Evolutionary conservation across 2,329 filamentous ascomycete genomes (phyloP).

Genomic region (Zelopaecilomyces penicillatus): DNA sequence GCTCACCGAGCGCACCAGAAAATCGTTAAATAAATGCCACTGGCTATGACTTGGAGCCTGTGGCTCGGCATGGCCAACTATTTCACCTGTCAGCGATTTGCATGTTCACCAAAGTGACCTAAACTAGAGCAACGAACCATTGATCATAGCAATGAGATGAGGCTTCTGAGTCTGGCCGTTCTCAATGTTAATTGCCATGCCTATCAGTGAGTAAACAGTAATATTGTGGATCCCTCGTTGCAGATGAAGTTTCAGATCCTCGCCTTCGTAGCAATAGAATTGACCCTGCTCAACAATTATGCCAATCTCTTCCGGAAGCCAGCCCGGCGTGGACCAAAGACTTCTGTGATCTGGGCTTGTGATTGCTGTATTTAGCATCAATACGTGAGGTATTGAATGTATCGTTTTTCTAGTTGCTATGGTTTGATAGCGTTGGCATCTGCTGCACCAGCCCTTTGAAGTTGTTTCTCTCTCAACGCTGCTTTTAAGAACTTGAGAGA

Average conservation of each 20-base stretch:
- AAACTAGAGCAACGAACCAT: slow-evolving; percentile 45
- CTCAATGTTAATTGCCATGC: slow-evolving; percentile 84
- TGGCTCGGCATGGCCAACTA: slow-evolving; percentile 59
- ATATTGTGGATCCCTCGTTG: slow-evolving; percentile 74
- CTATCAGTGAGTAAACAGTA: slow-evolving; percentile 83
- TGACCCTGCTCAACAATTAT: slow-evolving; percentile 86
- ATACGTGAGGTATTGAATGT: slow-evolving; percentile 70
- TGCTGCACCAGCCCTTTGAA: slow-evolving; percentile 85
- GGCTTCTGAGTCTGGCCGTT: slow-evolving; percentile 76
- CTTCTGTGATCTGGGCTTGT: slow-evolving; percentile 63
- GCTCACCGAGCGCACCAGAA: slow-evolving; percentile 73
- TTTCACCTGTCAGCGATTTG: slow-evolving; percentile 2
- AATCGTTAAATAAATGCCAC: slow-evolving; percentile 98
- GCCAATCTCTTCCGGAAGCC: slow-evolving; percentile 89
- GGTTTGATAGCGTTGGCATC: slow-evolving; percentile 84
- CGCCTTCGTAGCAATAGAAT: slow-evolving; percentile 89
- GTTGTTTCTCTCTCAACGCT: slow-evolving; percentile 86
- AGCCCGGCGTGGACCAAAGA: slow-evolving; percentile 82
- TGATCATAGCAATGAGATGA: slow-evolving; percentile 85
- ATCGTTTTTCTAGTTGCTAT: slow-evolving; percentile 80
- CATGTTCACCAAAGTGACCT: background rate
- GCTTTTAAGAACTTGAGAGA: slow-evolving; percentile 85
- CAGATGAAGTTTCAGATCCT: slow-evolving; percentile 73
- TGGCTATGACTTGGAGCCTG: slow-evolving; percentile 53
- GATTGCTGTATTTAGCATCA: slow-evolving; percentile 80